Evolutionary conservation across 192 early-diverging fungal species (phyloP).

Genomic region (Coemansia pectinata): DNA sequence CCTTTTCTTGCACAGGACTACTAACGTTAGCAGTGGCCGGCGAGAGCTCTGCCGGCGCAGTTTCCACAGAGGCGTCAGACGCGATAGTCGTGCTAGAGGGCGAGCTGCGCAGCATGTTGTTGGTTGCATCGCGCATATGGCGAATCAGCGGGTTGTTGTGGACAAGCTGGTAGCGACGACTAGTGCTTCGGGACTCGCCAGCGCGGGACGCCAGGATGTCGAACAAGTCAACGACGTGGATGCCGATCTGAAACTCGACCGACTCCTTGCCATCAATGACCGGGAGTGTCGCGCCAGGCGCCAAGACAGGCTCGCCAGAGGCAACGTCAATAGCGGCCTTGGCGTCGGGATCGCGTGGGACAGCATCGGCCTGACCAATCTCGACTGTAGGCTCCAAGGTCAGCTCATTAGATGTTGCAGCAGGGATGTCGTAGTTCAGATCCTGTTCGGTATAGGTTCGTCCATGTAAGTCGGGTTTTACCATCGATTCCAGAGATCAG

Average conservation of each 20-base stretch:
- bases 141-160: constrained; percentile 42
- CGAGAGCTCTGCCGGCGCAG: not conserved
- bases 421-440: constrained; percentile 21
- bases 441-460: constrained; percentile 49
- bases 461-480: constrained; percentile 44
- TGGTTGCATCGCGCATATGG: constrained; percentile 44
- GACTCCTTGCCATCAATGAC: constrained; percentile 64
- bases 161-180: constrained; percentile 45
- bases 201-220: constrained; percentile 59
- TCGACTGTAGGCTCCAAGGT: not conserved
- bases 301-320: constrained; percentile 16
- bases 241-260: constrained; percentile 66
- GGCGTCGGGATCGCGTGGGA: not conserved
- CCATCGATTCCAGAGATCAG: constrained; percentile 30
- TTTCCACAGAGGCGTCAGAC: constrained; percentile 6
- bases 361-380: not conserved
- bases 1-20: not conserved
- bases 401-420: not conserved
- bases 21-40: not conserved
- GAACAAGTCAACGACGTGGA: constrained; percentile 78
- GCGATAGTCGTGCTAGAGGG: constrained; percentile 37
- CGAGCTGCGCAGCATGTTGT: constrained; percentile 45
- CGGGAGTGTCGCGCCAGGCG: constrained; percentile 11
- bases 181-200: constrained; percentile 5
- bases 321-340: not conserved